Evolutionary conservation across 2,329 filamentous ascomycete species (phyloP), one percentile per base, ranked within the genome.

Genomic region (Claviceps maximensis): DNA sequence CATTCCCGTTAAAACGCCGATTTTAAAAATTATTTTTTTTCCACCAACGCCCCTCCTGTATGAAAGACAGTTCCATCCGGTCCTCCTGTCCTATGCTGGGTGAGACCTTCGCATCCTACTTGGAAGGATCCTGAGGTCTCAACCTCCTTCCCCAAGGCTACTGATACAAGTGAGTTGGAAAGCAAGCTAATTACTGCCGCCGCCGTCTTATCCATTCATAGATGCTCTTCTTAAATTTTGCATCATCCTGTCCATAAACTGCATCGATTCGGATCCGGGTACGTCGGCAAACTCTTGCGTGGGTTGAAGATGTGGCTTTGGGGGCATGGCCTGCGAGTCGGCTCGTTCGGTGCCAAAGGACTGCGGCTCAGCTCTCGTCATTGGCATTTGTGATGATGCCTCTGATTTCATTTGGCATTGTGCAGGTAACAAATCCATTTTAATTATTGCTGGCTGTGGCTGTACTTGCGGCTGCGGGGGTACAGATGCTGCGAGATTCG

Each of bases 191-290:
- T 10, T 21, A 50, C 8, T 48, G 40, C 31, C 6, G 27, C 17
- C 38, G 27, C 13, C 21, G 7, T 21, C 49, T 21, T 47, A 36
- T 21, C 49, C 52, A 19, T 53, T 56, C 50, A 52, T 47, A 15
- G 66, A 68, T 10, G 70, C 71, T 49, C 71, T 67, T 44, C 71
- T 70, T 15, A 80, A 64, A 56, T 78, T 77, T 45, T 63, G 61
- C 69, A 80, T 73, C 69, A 80, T 74, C 56, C 71, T 71, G 60
- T 78, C 74, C 46, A 79, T 70, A 42, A 79, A 67, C 27, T 72
- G 65, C 65, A 71, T 70, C n/a, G 71, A 73, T 58, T 73, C 72
- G 49, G 64, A 60, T 12, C 67, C 69, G 9, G 72, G 69, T 23
- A 72, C 69, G 52, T 74, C 71, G 2, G 70, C 63, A 49, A 73